Evolutionary conservation across 1,139 yeast genomes (phyloP).

Genomic region (Tardiomyces digboiensis): DNA sequence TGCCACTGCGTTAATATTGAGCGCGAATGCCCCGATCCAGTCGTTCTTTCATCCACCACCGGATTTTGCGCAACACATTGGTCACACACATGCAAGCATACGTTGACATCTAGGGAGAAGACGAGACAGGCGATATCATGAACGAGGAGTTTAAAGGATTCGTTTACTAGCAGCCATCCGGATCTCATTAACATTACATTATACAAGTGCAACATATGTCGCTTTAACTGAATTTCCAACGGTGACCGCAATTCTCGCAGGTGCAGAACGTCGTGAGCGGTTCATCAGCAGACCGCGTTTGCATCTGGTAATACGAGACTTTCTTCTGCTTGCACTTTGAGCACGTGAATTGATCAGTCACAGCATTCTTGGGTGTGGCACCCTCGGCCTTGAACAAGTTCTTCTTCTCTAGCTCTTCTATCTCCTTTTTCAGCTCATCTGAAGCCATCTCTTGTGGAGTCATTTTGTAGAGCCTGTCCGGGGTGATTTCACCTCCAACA

Average conservation of each 20-base stretch:
- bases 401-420: conserved; percentile 77
- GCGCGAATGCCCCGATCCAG: too few species aligned
- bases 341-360: conserved; percentile 93
- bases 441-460: conserved; percentile 93
- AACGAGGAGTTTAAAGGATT: too few species aligned
- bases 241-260: conserved; percentile 93
- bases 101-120: too few species aligned
- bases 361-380: conserved; percentile 94
- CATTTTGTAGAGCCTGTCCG: conserved; percentile 66
- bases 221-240: conserved; percentile 69
- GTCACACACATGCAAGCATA: too few species aligned
- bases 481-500: conserved; percentile 51
- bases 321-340: conserved; percentile 97
- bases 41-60: too few species aligned
- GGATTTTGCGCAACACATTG: too few species aligned
- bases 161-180: too few species aligned
- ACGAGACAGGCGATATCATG: too few species aligned
- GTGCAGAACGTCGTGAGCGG: conserved; percentile 97
- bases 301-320: conserved; percentile 96
- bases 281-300: conserved; percentile 97
- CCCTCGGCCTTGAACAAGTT: conserved; percentile 96
- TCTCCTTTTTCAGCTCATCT: conserved; percentile 70
- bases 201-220: not conserved
- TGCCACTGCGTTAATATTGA: too few species aligned
- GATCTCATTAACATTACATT: not conserved